Evolutionary conservation across 495 filamentous ascomycete species (phyloP), one percentile per base, ranked within the genome.

Genomic region (Aspergillus baeticus): DNA sequence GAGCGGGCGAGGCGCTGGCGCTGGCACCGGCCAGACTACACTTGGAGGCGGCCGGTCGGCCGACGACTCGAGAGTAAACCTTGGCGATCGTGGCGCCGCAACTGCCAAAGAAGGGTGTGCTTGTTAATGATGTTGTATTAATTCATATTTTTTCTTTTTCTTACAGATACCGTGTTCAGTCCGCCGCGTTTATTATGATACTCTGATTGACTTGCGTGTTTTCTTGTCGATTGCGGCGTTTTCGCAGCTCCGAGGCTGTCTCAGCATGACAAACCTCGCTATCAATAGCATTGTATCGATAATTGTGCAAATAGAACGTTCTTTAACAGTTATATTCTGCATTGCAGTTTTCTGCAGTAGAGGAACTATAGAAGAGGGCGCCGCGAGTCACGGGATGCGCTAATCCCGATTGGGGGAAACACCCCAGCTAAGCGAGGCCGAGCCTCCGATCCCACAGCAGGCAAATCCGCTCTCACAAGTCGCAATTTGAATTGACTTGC

Each of bases 91-190:
- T 13, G 59, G 56, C 20, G 65, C 69, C 31, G 76, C 75, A 36
- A 85, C 82, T 34, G 84, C 89, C 13, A 96, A 97, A 77, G 91
- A 96, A 65, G 90, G 89, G 17, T 98, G 93, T 72, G 94, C 93
- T 63, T 98, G 94, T 72, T 97, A 63, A 78, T 51, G 45, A 31
- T 26, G 51, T 8, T 51, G 39, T 60, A 51, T 62, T 53, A 37
- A 31, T 37, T 51, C 6, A 17, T 52, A 23, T 18, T 52, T 52
- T 38, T 18, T 52, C 23, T 29, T 52, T 26, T 18, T 41, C 23
- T 34, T 55, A 44, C 37, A 45, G 60, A 50, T 50, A 50, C 47
- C 39, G 46, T 60, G 48, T 43, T 29, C 20, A 42, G 42, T 29
- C 42, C 46, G 41, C 48, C 20, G 26, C 34, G 18, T 51, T 51